Evolutionary conservation across 257 asterid species (phyloP), one percentile per base, ranked within the genome.

Genomic region (Cinchona pubescens): DNA sequence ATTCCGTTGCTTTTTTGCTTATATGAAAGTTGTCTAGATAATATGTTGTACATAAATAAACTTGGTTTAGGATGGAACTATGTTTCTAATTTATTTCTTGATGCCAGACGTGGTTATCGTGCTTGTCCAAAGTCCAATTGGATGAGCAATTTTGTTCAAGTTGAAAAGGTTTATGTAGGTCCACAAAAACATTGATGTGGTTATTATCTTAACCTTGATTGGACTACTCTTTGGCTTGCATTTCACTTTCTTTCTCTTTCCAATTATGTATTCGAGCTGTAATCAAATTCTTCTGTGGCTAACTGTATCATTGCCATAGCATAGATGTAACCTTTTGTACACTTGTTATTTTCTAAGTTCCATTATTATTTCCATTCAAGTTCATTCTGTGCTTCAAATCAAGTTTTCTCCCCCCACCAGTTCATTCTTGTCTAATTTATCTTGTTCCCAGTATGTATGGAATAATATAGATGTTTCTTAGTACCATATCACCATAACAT

Each of bases 301-400:
- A n/a, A 55, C 61, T 55, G 61, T 5, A 32, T 5, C 9, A 15
- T 63, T 45, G 34, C 45, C 68, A 63, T 35, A 3, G 15, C 32
- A 11, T 11, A 55, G 3, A 2, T 11, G 46, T n/a, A 71, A 23
- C 37, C 65, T 51, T 14, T 72, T 37, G n/a, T 25, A 56, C n/a
- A 37, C 15, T n/a, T 72, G 21, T 45, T 34, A 42, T 16, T 48
- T 42, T 40, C 15, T n/a, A 8, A 38, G 58, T 59, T 25, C 59
- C 43, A 18, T 2, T 19, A 35, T 29, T 25, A 34, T 45, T 25
- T 43, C 11, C 15, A 7, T 43, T 35, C 56, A 58, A 19, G 64
- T 72, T 72, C 40, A 56, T 37, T 72, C 67, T 72, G 2, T 37
- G 25, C 64, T 71, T 55, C 29, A 55, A 55, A 55, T n/a, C 61